These are phyloP conservation scores for Jaminaea rosea DNA, from an alignment of 1,284 basidiomycete genomes.

Conservation along the genomic window DNA sequence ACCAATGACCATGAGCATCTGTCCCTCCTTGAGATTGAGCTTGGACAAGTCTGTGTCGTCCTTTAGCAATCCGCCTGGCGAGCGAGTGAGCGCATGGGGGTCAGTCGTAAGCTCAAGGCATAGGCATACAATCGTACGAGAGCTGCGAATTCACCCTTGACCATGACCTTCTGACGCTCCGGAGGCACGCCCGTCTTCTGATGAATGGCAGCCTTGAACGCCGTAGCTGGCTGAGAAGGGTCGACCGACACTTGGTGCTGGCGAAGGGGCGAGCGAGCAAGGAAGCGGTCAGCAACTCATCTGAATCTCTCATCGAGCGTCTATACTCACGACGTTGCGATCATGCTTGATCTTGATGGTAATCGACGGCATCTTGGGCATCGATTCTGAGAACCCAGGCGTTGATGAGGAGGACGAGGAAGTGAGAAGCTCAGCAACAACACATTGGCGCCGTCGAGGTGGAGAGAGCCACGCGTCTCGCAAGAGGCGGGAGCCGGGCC, in stretches of 20 bases:
- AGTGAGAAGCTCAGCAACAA: too few relatives aligned
- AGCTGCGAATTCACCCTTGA: too few relatives aligned
- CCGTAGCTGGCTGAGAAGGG: constrained; percentile 59
- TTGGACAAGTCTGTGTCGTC: constrained; percentile 78
- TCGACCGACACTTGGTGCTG: constrained; percentile 53
- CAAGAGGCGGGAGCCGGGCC: too few relatives aligned
- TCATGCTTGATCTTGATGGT: constrained; percentile 79
- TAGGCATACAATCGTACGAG: neutral
- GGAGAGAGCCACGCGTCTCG: too few relatives aligned
- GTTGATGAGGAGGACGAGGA: constrained; percentile 56
- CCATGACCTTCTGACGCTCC: constrained; percentile 93
- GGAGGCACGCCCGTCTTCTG: constrained; percentile 72
- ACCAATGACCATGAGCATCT: constrained; percentile 52
- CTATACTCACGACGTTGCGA: constrained; percentile 55
- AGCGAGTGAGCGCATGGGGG: too few relatives aligned
- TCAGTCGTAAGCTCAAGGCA: neutral
- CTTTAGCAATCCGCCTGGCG: constrained; percentile 49
- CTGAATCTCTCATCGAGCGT: too few relatives aligned
- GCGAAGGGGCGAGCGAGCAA: constrained; percentile 50
- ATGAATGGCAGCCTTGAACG: constrained; percentile 75
- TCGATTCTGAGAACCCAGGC: constrained; percentile 6
- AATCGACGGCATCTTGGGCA: constrained; percentile 45
- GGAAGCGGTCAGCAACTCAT: constrained; percentile 26
- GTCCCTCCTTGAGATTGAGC: constrained; percentile 49
- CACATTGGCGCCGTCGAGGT: too few relatives aligned